Percentiles rank a stretch among this genome's conserved stretches.
phyloP scores from a whole-genome alignment of 305 asterid genomes.

The Withania somnifera region DNA sequence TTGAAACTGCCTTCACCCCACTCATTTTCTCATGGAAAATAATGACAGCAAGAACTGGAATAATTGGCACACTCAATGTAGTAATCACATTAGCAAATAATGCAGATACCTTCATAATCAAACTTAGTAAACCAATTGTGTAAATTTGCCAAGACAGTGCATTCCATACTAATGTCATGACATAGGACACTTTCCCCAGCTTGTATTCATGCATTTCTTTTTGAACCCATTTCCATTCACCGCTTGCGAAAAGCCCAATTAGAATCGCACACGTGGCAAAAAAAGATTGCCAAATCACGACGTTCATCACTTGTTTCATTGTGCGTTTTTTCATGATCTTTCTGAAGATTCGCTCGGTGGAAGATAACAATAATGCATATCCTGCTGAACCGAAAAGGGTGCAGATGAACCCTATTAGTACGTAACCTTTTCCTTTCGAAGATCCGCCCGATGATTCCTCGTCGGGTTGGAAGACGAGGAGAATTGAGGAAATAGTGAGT shows the following conservation, averaged over 20 bases:
- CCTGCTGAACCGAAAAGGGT: constrained; percentile 22
- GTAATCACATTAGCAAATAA: constrained; percentile 30
- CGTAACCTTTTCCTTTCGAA: background rate
- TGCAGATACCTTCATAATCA: constrained; percentile 23
- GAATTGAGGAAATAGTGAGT: constrained; percentile 23
- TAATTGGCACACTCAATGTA: constrained; percentile 11
- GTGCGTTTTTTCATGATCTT: constrained; percentile 10
- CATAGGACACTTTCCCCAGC: constrained; percentile 13
- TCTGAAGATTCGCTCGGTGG: constrained; percentile 12
- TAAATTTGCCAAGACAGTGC: constrained; percentile 35
- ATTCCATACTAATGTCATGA: constrained; percentile 12
- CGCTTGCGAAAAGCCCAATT: constrained; percentile 22
- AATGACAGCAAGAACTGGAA: constrained; percentile 24
- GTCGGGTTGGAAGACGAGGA: constrained; percentile 17
- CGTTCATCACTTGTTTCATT: constrained; percentile 6
- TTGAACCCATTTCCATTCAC: constrained; percentile 26
- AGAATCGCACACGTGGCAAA: constrained; percentile 14
- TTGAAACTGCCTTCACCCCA: constrained; percentile 22
- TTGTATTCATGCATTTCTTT: constrained; percentile 19
- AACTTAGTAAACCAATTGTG: constrained; percentile 17
- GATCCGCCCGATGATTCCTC: background rate
- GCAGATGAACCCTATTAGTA: constrained; percentile 17
- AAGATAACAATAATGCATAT: constrained; percentile 13
- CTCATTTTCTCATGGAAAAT: constrained; percentile 20
- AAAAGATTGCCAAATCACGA: constrained; percentile 18